These are phyloP conservation scores for Choanephora cucurbitarum DNA, from an alignment of 371 early-diverging fungal species.

Conservation along the genomic window DNA sequence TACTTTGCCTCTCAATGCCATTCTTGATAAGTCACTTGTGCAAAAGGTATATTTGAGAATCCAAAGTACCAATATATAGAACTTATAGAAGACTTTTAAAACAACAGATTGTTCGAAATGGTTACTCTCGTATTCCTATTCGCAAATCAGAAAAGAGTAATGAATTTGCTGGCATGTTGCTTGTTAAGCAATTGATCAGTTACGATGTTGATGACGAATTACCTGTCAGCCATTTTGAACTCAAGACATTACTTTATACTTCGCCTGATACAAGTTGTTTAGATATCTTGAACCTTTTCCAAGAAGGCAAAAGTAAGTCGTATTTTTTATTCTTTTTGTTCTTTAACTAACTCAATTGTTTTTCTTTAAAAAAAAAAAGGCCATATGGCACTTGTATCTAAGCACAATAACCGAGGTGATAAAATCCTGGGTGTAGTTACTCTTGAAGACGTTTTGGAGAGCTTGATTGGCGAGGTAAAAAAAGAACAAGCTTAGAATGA, in stretches of 20 bases:
- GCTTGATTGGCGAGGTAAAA: conserved; percentile 75
- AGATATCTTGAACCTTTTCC: conserved; percentile 93
- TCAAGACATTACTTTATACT: conserved; percentile 78
- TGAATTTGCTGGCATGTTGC: conserved; percentile 86
- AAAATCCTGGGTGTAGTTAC: conserved; percentile 88
- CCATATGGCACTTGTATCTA: conserved; percentile 74
- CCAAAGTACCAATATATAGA: neutral
- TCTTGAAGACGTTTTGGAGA: conserved; percentile 96
- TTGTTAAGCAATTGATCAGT: conserved; percentile 86
- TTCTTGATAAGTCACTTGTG: conserved; percentile 67
- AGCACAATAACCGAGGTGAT: conserved; percentile 38
- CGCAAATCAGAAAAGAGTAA: conserved; percentile 54
- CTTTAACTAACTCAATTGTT: neutral
- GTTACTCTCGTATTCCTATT: conserved; percentile 93
- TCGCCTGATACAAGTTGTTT: conserved; percentile 74
- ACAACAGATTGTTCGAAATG: conserved; percentile 55
- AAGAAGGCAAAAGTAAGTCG: conserved; percentile 75
- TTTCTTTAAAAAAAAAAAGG: too few species aligned
- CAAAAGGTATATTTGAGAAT: conserved; percentile 57
- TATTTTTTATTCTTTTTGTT: neutral
- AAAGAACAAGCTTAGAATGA: too few species aligned
- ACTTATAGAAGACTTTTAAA: too few species aligned
- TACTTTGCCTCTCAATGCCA: conserved; percentile 68
- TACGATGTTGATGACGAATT: conserved; percentile 80
- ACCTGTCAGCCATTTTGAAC: conserved; percentile 66